Evolutionary conservation across 2,329 filamentous ascomycete genomes (phyloP), one percentile per base, ranked within the genome.

Genomic region (Fusarium papillatum): DNA sequence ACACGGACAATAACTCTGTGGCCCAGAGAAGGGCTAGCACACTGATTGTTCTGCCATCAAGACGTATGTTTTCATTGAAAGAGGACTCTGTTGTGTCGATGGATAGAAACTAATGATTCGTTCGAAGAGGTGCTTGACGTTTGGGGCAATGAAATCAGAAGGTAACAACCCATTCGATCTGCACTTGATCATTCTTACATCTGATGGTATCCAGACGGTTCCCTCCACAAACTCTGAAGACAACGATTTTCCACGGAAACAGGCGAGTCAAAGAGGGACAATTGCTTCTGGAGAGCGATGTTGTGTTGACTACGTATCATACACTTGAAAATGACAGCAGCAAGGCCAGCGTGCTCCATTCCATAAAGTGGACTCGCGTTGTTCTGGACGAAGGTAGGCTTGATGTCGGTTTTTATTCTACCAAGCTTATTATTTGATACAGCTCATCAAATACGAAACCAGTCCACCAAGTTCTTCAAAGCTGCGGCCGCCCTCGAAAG

Each of bases 281-380:
- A 61, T 2, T 72, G 87, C 29, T 73, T 77, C 13, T 66, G 83
- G 31, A 78, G 79, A 3, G 29, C 9, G 84, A 87, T 68, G 78
- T 89, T 5, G 83, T 89, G 24, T 72, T 88, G 5, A 87, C 88
- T 7, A 89, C 87, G 0, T 89, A 88, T 68, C 84, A 85, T 36
- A 89, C 86, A 0, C 76, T 89, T 0, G 77, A 83, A 6, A 76
- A 82, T 4, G 86, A 88, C 39, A 77, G 74, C 41, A 61, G 64
- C 0, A 72, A 68, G 5, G 76, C 76, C 36, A 71, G 65, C 3
- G 61, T 75, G 0, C 75, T 88, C 1, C 79, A 82, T 57, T 79
- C 80, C 11, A 73, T 86, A 3, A 73, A 73, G 1, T 89, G 86
- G 86, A 86, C 83, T 72, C 78, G 85, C 5, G 71, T 87, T 1